Evolutionary conservation across 2,329 filamentous ascomycete genomes (phyloP).

Genomic region (Trichophyton schoenleinii): DNA sequence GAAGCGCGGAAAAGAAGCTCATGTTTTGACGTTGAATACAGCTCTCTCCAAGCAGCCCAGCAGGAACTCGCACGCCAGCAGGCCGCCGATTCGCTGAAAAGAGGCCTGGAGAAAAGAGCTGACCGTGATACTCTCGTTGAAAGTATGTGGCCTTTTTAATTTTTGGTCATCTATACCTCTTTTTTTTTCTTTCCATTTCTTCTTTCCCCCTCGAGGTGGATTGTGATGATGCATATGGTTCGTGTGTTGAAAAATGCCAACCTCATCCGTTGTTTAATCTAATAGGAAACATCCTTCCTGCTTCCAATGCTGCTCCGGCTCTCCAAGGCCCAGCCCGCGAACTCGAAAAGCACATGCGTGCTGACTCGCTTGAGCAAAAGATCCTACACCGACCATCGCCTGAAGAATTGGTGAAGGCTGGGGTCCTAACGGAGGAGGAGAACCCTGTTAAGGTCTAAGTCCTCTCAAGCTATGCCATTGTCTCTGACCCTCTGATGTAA

Average conservation of each 20-base stretch:
- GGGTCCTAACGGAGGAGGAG: constrained; percentile 59
- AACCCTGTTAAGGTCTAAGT: constrained; percentile 23
- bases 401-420: constrained; percentile 63
- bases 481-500: background rate
- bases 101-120: constrained; percentile 49
- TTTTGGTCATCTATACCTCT: constrained; percentile 3
- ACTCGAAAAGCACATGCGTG: constrained; percentile 77
- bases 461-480: background rate
- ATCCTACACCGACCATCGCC: constrained; percentile 64
- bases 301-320: constrained; percentile 62
- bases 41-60: constrained; percentile 44
- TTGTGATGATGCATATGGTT: background rate
- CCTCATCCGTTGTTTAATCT: background rate
- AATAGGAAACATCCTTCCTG: constrained; percentile 73
- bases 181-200: constrained; percentile 1
- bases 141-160: constrained; percentile 41
- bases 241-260: constrained; percentile 7
- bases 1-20: background rate
- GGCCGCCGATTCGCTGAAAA: constrained; percentile 51
- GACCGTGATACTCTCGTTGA: constrained; percentile 67
- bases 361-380: constrained; percentile 76
- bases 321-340: constrained; percentile 71
- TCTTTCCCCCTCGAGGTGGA: background rate
- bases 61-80: constrained; percentile 54
- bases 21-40: background rate